phyloP scores from a whole-genome alignment of 2,329 filamentous ascomycete genomes.

The Fusarium praegraminearum region DNA sequence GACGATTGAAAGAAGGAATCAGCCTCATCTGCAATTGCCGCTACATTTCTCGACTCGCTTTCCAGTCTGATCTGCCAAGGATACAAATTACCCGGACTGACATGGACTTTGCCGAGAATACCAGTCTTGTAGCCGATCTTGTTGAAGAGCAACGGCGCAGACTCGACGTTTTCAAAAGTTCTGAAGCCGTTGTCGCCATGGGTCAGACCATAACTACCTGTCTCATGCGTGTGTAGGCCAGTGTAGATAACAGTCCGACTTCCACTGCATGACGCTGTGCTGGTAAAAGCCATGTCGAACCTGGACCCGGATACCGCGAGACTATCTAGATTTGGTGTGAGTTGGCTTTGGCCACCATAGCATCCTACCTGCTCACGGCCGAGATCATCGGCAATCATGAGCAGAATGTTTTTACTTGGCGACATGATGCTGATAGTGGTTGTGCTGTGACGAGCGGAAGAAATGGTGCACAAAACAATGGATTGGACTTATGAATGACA shows the following conservation, averaged over 20 bases:
- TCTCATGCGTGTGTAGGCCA: neutral
- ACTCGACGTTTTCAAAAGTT: neutral
- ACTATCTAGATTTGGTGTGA: neutral
- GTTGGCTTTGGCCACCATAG: neutral
- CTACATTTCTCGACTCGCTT: neutral
- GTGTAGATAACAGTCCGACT: neutral
- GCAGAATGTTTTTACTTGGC: neutral
- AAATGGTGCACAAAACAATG: too few species aligned
- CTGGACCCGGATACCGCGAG: neutral
- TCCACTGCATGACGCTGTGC: neutral
- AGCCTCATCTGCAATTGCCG: neutral
- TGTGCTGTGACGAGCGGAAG: too few species aligned
- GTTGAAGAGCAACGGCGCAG: neutral
- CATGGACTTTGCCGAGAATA: neutral
- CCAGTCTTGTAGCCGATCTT: neutral
- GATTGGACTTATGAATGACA: accelerated
- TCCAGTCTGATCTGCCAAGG: neutral
- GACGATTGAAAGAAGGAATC: neutral
- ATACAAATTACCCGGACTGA: neutral
- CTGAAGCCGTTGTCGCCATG: neutral
- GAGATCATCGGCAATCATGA: neutral
- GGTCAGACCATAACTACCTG: neutral
- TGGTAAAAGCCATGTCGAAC: neutral
- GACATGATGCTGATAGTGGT: neutral
- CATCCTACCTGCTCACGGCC: neutral